These are phyloP conservation scores for Globisporangium paddicum DNA, from an alignment of 352 stramenopile species.

Conservation along the genomic window DNA sequence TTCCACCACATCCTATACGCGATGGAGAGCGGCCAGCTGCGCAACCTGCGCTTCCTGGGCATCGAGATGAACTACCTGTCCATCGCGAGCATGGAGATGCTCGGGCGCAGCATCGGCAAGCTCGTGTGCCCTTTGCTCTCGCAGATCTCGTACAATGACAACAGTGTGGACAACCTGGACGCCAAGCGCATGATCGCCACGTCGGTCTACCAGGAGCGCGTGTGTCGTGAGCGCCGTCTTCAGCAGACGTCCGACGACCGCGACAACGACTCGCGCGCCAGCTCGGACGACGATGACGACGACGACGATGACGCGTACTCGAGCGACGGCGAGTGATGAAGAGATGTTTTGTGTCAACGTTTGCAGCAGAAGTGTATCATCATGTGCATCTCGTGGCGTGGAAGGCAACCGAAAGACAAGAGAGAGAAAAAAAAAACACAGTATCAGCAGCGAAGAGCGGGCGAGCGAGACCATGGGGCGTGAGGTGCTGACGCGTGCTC, in stretches of 20 bases:
- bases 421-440: background rate
- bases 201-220: conserved; percentile 71
- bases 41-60: conserved; percentile 62
- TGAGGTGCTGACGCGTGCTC: background rate
- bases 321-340: conserved; percentile 29
- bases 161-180: conserved; percentile 67
- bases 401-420: background rate
- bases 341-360: conserved; percentile 6
- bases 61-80: conserved; percentile 87
- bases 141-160: conserved; percentile 88
- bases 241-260: conserved; percentile 43
- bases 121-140: conserved; percentile 69
- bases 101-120: conserved; percentile 78
- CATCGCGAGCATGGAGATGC: conserved; percentile 80
- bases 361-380: background rate
- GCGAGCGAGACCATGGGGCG: background rate
- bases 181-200: conserved; percentile 76
- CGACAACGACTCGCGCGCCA: conserved; percentile 23
- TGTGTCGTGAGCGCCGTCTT: conserved; percentile 47
- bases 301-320: conserved; percentile 19
- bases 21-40: conserved; percentile 71
- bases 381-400: background rate
- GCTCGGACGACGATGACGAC: conserved; percentile 25
- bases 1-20: conserved; percentile 79
- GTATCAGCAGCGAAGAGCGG: background rate